Base-by-base conservation (phyloP, 2,329 filamentous ascomycete genomes). In the Aspergillus sp. region DNA sequence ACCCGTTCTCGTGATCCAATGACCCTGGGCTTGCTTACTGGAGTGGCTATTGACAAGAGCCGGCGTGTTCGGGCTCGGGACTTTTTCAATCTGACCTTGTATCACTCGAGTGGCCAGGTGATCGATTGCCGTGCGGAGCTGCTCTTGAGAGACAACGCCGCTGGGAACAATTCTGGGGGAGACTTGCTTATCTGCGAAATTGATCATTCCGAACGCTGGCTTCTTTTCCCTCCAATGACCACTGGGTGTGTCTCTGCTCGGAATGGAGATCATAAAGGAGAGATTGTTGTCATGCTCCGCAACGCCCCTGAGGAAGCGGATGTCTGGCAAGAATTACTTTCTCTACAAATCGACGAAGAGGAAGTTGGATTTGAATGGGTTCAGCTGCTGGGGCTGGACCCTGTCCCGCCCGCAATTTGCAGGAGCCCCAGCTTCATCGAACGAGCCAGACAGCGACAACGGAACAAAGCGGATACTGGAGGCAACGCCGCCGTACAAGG, bases 171-270 rank as follows among this genome's bases (percentile, higher is more conserved):
- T 3, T 74, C 80, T 41, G 67, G 74, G 30, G 86, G 89, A 5
- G 91, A 98, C 56, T 57, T 98, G n/a, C 72, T 98, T 14, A 81
- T 98, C 35, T 88, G 89, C 44, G 88, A 96, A 58, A 77, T 86
- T n/a, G 86, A 86, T 27, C 73, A 75, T 32, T 71, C 73, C 4
- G 78, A 81, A 10, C 75, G 78, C 33, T 96, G 86, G 78, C 72
- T 98, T 4, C 71, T 98, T 0, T 94, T 98, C 50, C 82, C 88
- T n/a, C 89, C 91, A 1, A 70, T 95, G n/a, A 70, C 79, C 12
- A 70, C 76, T 42, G 68, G 71, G 22, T 72, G 75, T 39, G 72
- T 93, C 13, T 96, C 91, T 8, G 85, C 86, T 30, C 78, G 89
- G 24, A 77, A 71, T 38, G 86, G 86, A 8, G 79, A 86, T 24